Percentiles rank a stretch among this genome's conserved stretches.
Evolutionary conservation across 768 basidiomycete species (phyloP).

Genomic region (Scleroderma citrinum): DNA sequence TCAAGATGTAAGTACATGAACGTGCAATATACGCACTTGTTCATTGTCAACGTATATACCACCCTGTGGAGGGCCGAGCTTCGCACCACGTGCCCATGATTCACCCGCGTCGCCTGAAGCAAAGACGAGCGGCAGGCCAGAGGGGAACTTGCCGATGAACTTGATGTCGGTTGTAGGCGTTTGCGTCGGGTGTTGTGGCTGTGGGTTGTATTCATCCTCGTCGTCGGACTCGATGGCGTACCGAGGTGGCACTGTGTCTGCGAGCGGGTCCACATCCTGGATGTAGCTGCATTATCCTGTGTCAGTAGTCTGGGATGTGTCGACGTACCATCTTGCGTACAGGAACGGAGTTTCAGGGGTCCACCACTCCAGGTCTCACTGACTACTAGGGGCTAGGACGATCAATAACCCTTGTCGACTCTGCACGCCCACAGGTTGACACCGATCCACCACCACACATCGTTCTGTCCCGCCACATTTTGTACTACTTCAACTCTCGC

Average conservation of each 20-base stretch:
- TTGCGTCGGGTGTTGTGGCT: constrained; percentile 11
- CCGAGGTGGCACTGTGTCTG: constrained; percentile 51
- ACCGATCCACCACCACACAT: no score
- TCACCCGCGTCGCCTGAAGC: constrained; percentile 41
- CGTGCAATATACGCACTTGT: constrained; percentile 32
- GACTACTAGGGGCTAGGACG: no score
- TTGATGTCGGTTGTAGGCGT: constrained; percentile 26
- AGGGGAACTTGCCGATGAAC: constrained; percentile 32
- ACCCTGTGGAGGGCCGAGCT: constrained; percentile 48
- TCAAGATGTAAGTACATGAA: background rate
- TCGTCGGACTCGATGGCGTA: constrained; percentile 64
- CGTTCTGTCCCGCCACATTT: no score
- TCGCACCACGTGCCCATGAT: constrained; percentile 46
- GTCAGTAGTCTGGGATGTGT: background rate
- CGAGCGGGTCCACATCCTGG: constrained; percentile 50
- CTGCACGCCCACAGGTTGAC: no score
- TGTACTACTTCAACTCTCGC: no score
- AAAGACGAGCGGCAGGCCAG: constrained; percentile 33
- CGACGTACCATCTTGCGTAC: constrained; percentile 2
- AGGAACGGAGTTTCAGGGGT: background rate
- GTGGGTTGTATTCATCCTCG: constrained; percentile 55
- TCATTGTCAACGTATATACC: constrained; percentile 39
- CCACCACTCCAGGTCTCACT: background rate
- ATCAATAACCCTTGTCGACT: no score
- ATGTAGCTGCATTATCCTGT: background rate